Conservation (phyloP, 1,284 basidiomycete genomes). For the Heterobasidion annosum region DNA sequence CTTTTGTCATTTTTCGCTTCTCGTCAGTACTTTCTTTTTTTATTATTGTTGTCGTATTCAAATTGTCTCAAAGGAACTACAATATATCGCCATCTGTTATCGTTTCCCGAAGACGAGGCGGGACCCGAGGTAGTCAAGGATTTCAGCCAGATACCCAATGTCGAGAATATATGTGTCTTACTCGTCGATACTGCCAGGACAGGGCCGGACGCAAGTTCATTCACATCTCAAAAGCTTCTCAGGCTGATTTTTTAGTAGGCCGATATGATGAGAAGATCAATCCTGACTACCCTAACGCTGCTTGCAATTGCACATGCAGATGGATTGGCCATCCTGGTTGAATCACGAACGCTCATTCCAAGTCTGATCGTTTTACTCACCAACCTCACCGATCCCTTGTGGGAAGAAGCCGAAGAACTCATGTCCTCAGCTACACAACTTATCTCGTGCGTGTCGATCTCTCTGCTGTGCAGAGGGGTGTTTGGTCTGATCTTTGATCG, state of each 20-base stretch:
- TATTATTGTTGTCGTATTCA: background rate
- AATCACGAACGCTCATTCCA: conserved; percentile 48
- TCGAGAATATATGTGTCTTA: conserved; percentile 43
- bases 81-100: conserved; percentile 30
- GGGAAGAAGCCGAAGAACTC: conserved; percentile 53
- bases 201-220: conserved; percentile 34
- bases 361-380: conserved; percentile 49
- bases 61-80: conserved; percentile 19
- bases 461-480: background rate
- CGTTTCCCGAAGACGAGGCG: conserved; percentile 15
- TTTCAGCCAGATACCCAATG: conserved; percentile 29
- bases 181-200: conserved; percentile 35
- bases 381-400: conserved; percentile 43
- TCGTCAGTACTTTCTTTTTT: conserved; percentile 28
- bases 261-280: conserved; percentile 32
- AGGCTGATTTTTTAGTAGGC: conserved; percentile 24
- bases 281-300: conserved; percentile 48
- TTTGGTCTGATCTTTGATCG: background rate
- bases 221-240: background rate
- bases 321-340: conserved; percentile 36
- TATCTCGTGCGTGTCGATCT: conserved; percentile 26
- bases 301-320: conserved; percentile 46
- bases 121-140: conserved; percentile 14
- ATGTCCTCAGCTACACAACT: conserved; percentile 26
- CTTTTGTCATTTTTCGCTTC: conserved; percentile 47